phyloP scores from a whole-genome alignment of 1,139 yeast species.

The Kurtzmaniella quercitrusa region DNA sequence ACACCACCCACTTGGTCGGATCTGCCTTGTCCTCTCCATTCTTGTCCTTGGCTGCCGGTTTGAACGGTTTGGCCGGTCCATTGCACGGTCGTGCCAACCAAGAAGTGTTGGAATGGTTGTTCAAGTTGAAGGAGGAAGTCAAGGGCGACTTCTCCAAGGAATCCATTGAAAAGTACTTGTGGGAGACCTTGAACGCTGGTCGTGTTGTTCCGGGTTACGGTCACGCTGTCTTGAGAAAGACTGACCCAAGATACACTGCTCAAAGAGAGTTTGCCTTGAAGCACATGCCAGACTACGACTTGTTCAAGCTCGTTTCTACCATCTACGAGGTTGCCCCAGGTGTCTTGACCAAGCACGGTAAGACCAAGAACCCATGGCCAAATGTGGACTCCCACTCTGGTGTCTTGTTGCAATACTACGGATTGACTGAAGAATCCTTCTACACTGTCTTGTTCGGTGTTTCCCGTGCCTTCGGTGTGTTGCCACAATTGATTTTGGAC shows the following conservation, averaged over 20 bases:
- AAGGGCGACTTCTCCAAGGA: constrained; percentile 68
- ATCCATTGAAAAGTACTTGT: constrained; percentile 80
- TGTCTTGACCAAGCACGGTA: constrained; percentile 93
- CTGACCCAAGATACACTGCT: constrained; percentile 97
- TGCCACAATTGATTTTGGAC: constrained; percentile 95
- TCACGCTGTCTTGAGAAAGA: constrained; percentile 93
- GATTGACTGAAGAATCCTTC: constrained; percentile 91
- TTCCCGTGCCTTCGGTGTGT: constrained; percentile 95
- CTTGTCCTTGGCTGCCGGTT: constrained; percentile 89
- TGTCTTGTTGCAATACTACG: constrained; percentile 94
- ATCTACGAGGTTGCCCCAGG: constrained; percentile 95
- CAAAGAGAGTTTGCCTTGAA: constrained; percentile 95
- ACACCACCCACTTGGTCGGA: constrained; percentile 95
- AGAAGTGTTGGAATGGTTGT: constrained; percentile 92
- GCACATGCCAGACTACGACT: constrained; percentile 95
- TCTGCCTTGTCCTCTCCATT: constrained; percentile 93
- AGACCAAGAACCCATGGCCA: constrained; percentile 99
- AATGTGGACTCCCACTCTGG: constrained; percentile 98
- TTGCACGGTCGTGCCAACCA: constrained; percentile 98
- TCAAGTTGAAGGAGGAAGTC: constrained; percentile 73
- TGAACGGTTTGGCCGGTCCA: constrained; percentile 97
- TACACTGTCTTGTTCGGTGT: constrained; percentile 98
- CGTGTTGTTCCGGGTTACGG: constrained; percentile 98
- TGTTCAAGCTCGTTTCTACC: constrained; percentile 85
- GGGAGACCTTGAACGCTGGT: constrained; percentile 89